Evolutionary conservation across 2,329 filamentous ascomycete species (phyloP).

Genomic region (Ophiocordyceps camponoti-floridani): DNA sequence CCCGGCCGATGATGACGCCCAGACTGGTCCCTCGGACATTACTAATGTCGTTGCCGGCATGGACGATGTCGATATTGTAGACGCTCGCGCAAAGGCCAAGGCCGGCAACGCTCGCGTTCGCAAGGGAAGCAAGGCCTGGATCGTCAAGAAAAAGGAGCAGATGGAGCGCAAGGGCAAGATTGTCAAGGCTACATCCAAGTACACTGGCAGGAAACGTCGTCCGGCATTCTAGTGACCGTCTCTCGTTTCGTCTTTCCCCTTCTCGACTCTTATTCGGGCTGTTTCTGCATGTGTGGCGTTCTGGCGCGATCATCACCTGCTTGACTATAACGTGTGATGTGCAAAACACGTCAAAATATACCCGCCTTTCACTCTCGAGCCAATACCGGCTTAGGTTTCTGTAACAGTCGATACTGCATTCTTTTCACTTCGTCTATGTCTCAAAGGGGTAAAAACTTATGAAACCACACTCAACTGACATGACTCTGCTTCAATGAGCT

Average conservation of each 20-base stretch:
- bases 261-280: not conserved
- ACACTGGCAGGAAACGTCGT: constrained; percentile 77
- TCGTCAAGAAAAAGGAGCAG: constrained; percentile 74
- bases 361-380: too few species aligned
- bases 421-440: too few species aligned
- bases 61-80: constrained; percentile 71
- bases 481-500: too few species aligned
- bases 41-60: constrained; percentile 78
- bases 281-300: constrained; percentile 11
- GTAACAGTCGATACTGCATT: too few species aligned
- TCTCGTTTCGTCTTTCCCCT: constrained; percentile 4
- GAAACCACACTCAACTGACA: too few species aligned
- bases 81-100: constrained; percentile 38
- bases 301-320: not conserved
- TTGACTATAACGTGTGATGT: too few species aligned
- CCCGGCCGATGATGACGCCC: constrained; percentile 17
- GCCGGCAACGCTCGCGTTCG: constrained; percentile 34
- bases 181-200: constrained; percentile 82
- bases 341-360: too few species aligned
- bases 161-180: constrained; percentile 91
- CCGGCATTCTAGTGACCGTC: constrained; percentile 42
- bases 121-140: constrained; percentile 77
- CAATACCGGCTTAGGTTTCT: too few species aligned
- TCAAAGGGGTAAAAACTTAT: too few species aligned
- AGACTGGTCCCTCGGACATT: constrained; percentile 50